A percentile compares a stretch with the other conserved stretches of the same genome.
phyloP scores from a whole-genome alignment of 164 flowering plant species.

The Euptelea pleiosperma region DNA sequence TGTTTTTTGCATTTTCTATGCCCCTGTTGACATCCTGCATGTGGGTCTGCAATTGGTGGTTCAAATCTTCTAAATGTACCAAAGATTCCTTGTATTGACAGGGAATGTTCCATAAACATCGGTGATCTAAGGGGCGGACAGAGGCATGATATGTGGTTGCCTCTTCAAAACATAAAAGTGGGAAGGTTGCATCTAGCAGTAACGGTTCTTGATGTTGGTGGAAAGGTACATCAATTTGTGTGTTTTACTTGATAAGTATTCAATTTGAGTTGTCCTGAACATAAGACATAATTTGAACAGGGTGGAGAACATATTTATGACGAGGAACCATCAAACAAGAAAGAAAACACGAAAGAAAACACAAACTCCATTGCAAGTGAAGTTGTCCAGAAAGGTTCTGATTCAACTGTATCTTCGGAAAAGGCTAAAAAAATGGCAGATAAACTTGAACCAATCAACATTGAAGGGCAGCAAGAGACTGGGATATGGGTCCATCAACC shows the following conservation, averaged over 20 bases:
- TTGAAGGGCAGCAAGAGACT: slow-evolving; percentile 59
- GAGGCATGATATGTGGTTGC: slow-evolving; percentile 87
- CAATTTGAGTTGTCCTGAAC: neutral
- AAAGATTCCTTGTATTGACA: slow-evolving; percentile 26
- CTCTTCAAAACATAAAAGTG: slow-evolving; percentile 69
- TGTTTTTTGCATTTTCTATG: no score
- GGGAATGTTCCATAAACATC: slow-evolving; percentile 63
- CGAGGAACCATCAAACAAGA: slow-evolving; percentile 22
- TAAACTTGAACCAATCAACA: slow-evolving; percentile 65
- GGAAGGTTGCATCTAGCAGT: slow-evolving; percentile 90
- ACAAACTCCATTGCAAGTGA: slow-evolving; percentile 15
- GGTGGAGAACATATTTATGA: slow-evolving; percentile 22
- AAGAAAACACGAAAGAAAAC: slow-evolving; percentile 29
- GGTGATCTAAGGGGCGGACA: slow-evolving; percentile 56
- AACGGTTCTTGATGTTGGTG: slow-evolving; percentile 50
- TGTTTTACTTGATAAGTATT: neutral
- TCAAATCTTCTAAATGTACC: neutral
- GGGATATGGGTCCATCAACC: slow-evolving; percentile 82
- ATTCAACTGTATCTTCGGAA: slow-evolving; percentile 26
- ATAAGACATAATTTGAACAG: slow-evolving; percentile 28
- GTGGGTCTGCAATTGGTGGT: no score
- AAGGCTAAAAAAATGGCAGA: slow-evolving; percentile 42
- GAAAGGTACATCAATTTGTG: slow-evolving; percentile 40
- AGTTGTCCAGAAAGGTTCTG: slow-evolving; percentile 24
- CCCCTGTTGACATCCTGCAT: no score